A percentile compares a stretch with the other conserved stretches of the same genome.
phyloP scores from a whole-genome alignment of 2,329 filamentous ascomycete species.

The Endocalyx cinctus region DNA sequence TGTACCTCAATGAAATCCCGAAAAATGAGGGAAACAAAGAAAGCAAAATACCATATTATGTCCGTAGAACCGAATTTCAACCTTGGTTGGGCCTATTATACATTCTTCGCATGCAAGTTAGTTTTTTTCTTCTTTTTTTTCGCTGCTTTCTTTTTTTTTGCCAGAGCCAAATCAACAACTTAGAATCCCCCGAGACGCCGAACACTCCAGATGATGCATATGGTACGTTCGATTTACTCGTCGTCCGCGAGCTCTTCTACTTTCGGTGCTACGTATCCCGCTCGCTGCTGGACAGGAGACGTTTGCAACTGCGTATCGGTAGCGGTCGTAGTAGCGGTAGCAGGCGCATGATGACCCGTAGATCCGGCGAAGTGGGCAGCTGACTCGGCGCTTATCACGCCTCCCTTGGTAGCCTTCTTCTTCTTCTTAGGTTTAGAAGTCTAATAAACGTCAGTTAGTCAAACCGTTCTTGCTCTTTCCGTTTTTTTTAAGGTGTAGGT shows the following conservation, averaged over 20 bases:
- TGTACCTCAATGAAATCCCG: too few relatives aligned
- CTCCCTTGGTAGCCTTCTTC: slow-evolving; percentile 48
- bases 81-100: too few relatives aligned
- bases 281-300: slow-evolving; percentile 28
- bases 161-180: too few relatives aligned
- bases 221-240: too few relatives aligned
- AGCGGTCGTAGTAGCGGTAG: slow-evolving; percentile 52
- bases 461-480: background rate
- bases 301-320: slow-evolving; percentile 51
- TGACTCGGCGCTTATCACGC: slow-evolving; percentile 24
- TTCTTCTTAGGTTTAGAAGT: slow-evolving; percentile 46
- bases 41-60: slow-evolving; percentile 4
- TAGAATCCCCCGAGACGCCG: too few relatives aligned
- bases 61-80: slow-evolving; percentile 7
- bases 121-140: too few relatives aligned
- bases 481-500: slow-evolving; percentile 8
- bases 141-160: too few relatives aligned
- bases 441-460: slow-evolving; percentile 14
- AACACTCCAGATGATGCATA: slow-evolving; percentile 23
- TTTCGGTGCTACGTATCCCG: slow-evolving; percentile 44
- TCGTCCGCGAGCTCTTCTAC: slow-evolving; percentile 50
- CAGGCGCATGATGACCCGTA: slow-evolving; percentile 48
- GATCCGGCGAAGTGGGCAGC: slow-evolving; percentile 44
- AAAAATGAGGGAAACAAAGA: background rate
- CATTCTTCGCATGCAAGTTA: too few relatives aligned